Percentiles rank a stretch among this genome's conserved stretches.
phyloP scores from a whole-genome alignment of 2,329 filamentous ascomycete genomes.

The Fusarium sp. region DNA sequence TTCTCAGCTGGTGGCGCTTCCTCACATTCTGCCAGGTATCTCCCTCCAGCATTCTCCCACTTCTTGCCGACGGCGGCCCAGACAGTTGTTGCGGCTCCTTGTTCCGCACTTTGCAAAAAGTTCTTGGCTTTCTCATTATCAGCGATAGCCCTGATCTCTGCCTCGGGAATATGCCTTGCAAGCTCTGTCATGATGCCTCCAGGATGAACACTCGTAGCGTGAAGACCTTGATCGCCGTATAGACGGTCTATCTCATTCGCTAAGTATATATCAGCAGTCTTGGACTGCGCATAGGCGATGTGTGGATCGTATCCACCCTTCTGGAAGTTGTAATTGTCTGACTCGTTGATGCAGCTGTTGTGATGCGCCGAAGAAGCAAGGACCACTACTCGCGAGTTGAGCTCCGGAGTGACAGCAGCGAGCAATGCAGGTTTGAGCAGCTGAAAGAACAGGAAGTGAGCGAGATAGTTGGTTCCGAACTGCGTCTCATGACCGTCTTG shows the following conservation, averaged over 20 bases:
- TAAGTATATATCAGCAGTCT: slow-evolving; percentile 65
- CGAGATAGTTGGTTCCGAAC: slow-evolving; percentile 60
- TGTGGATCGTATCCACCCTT: slow-evolving; percentile 48
- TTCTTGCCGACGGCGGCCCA: slow-evolving; percentile 39
- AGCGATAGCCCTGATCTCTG: not conserved
- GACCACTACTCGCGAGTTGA: slow-evolving; percentile 54
- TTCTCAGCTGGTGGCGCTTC: slow-evolving; percentile 13
- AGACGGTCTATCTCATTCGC: slow-evolving; percentile 65
- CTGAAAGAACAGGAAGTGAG: slow-evolving; percentile 60
- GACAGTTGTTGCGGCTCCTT: slow-evolving; percentile 43
- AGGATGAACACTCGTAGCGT: slow-evolving; percentile 59
- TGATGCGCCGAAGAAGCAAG: slow-evolving; percentile 47
- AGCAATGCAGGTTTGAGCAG: slow-evolving; percentile 56
- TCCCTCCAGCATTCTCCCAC: slow-evolving; percentile 39
- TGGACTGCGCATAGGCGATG: slow-evolving; percentile 62
- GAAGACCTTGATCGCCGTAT: slow-evolving; percentile 60
- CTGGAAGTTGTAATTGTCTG: slow-evolving; percentile 43
- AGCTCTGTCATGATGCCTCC: slow-evolving; percentile 57
- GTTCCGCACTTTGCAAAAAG: slow-evolving; percentile 22
- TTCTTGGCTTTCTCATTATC: not conserved
- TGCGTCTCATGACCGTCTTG: slow-evolving; percentile 59
- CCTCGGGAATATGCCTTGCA: not conserved
- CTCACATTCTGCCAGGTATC: slow-evolving; percentile 29
- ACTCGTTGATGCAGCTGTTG: slow-evolving; percentile 19
- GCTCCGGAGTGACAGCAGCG: slow-evolving; percentile 43